Conservation (phyloP, 139 green algal species). For the Pedinophyceae sp. region DNA sequence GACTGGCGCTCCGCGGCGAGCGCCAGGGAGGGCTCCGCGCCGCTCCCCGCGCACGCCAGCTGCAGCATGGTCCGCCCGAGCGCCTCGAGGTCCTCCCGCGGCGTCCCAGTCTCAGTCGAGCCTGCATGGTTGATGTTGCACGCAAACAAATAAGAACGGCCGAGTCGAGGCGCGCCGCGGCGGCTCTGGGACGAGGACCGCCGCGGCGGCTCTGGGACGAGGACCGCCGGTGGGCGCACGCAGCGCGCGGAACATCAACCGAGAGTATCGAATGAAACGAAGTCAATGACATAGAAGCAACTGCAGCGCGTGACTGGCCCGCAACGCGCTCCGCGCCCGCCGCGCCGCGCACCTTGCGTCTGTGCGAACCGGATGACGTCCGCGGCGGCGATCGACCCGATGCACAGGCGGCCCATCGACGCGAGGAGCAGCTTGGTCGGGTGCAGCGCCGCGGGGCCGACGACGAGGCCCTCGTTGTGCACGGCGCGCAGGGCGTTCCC, state of each 20-base stretch:
- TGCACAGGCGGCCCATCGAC: conserved; percentile 30
- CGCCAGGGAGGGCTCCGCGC: conserved; percentile 28
- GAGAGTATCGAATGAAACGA: too few species aligned
- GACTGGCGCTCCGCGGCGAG: conserved; percentile 39
- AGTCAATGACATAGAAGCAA: too few species aligned
- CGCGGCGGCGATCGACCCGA: conserved; percentile 42
- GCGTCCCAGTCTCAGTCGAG: too few species aligned
- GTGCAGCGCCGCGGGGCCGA: conserved; percentile 28
- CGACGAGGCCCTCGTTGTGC: conserved; percentile 45
- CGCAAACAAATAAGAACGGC: too few species aligned
- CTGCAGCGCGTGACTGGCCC: too few species aligned
- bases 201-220: too few species aligned
- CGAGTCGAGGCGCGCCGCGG: too few species aligned
- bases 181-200: too few species aligned
- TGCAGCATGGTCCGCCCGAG: conserved; percentile 58
- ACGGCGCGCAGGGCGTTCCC: conserved; percentile 35
- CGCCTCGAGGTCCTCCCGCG: conserved; percentile 24
- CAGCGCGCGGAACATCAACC: too few species aligned
- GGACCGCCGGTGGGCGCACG: too few species aligned
- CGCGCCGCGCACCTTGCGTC: not conserved
- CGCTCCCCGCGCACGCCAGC: conserved; percentile 44
- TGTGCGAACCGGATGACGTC: conserved; percentile 51
- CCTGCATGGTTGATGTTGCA: too few species aligned
- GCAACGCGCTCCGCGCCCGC: not conserved
- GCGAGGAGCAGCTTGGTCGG: conserved; percentile 68